Conservation (phyloP, 331 rosid genomes). For the Malus hybrid region DNA sequence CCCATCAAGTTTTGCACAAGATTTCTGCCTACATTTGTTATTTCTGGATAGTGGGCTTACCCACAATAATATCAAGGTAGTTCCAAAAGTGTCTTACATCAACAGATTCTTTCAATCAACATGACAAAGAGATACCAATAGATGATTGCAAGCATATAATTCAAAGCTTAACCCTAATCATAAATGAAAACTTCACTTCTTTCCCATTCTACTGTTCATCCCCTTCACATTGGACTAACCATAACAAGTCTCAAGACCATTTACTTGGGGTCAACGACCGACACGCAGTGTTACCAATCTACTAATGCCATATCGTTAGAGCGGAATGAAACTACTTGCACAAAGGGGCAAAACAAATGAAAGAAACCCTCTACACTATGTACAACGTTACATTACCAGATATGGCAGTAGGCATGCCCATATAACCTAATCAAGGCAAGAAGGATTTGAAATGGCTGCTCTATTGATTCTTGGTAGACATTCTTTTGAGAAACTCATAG, state of each 20-base stretch:
- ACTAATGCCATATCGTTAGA: too few species aligned
- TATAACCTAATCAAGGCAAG: too few species aligned
- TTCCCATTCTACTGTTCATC: background rate
- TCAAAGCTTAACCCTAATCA: background rate
- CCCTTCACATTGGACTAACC: background rate
- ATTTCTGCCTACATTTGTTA: background rate
- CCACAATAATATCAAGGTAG: background rate
- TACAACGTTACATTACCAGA: too few species aligned
- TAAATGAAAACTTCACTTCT: background rate
- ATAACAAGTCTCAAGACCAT: too few species aligned
- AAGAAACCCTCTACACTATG: too few species aligned
- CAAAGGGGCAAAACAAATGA: too few species aligned
- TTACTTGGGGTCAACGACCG: too few species aligned
- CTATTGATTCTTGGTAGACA: conserved; percentile 66
- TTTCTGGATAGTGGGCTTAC: background rate
- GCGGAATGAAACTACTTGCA: too few species aligned
- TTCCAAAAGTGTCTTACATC: background rate
- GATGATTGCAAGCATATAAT: background rate
- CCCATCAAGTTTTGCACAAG: background rate
- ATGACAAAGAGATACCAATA: background rate
- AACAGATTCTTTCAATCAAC: background rate
- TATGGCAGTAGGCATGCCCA: too few species aligned
- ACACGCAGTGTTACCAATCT: too few species aligned
- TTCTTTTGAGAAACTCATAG: conserved; percentile 81
- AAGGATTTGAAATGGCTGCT: conserved; percentile 9